Conservation (phyloP, 805 yeast genomes). For the Candida vaughaniae region DNA sequence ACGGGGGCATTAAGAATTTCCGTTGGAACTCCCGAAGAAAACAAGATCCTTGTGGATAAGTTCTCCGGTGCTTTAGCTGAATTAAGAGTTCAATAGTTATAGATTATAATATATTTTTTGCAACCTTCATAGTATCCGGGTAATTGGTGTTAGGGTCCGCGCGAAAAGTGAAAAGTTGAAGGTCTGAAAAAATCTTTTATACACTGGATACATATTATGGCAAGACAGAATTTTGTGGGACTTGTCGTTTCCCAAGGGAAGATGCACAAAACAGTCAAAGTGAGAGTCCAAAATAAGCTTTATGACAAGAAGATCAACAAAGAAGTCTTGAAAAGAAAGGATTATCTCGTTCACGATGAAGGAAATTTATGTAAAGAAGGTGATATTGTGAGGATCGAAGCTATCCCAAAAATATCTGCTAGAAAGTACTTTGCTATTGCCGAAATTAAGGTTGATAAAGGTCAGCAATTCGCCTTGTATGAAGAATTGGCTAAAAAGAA, state of each 20-base stretch:
- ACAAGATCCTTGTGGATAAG: slow-evolving; percentile 52
- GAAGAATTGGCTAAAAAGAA: slow-evolving; percentile 67
- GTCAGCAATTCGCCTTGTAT: slow-evolving; percentile 86
- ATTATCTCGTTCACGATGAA: slow-evolving; percentile 91
- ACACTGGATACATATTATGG: too few species aligned
- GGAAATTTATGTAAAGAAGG: slow-evolving; percentile 90
- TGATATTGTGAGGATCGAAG: slow-evolving; percentile 89
- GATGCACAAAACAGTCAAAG: slow-evolving; percentile 94
- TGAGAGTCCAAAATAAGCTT: slow-evolving; percentile 74
- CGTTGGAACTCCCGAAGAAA: slow-evolving; percentile 81
- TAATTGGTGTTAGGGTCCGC: neutral
- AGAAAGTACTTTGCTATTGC: slow-evolving; percentile 88
- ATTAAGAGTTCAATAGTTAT: neutral
- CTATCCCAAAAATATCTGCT: slow-evolving; percentile 80
- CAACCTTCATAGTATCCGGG: neutral
- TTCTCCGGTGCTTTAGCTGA: slow-evolving; percentile 23
- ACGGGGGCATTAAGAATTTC: slow-evolving; percentile 84
- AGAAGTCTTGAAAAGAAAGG: slow-evolving; percentile 74
- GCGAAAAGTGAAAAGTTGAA: neutral
- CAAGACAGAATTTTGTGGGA: slow-evolving; percentile 87
- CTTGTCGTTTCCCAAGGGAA: slow-evolving; percentile 94
- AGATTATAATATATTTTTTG: neutral
- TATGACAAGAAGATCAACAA: slow-evolving; percentile 73
- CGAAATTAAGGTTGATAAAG: slow-evolving; percentile 83
- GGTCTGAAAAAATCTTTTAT: neutral